A percentile compares a stretch with the other conserved stretches of the same genome.
Evolutionary conservation across 1,139 yeast species (phyloP).

Genomic region (Suhomyces anneliseae): DNA sequence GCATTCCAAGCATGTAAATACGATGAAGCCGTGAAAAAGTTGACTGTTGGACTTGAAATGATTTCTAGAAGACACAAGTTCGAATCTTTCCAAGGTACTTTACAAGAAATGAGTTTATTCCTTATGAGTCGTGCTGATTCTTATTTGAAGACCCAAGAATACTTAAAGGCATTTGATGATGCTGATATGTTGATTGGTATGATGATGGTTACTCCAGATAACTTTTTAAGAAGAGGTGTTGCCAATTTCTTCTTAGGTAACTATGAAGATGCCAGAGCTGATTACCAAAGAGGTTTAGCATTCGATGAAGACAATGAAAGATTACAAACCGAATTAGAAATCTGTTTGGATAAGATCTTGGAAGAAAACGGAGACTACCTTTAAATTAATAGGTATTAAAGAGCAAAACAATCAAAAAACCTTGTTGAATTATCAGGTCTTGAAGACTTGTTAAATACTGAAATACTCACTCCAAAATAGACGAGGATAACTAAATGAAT

Average conservation of each 20-base stretch:
- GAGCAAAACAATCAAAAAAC: no score
- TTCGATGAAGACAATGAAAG: constrained; percentile 56
- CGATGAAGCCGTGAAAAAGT: constrained; percentile 71
- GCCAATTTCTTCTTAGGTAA: constrained; percentile 70
- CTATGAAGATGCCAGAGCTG: constrained; percentile 69
- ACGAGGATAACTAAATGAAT: no score
- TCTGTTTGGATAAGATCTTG: constrained; percentile 46
- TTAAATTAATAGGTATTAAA: constrained; percentile 3
- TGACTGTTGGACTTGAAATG: constrained; percentile 78
- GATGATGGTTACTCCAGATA: constrained; percentile 70
- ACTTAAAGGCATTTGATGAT: constrained; percentile 76
- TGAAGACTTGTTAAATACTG: no score
- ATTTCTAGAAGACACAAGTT: constrained; percentile 79
- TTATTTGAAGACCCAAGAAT: constrained; percentile 60
- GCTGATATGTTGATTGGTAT: constrained; percentile 68
- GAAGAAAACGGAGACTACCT: constrained; percentile 52
- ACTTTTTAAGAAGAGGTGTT: constrained; percentile 79
- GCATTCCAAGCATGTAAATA: constrained; percentile 62
- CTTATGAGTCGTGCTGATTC: constrained; percentile 85
- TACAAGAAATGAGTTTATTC: constrained; percentile 74
- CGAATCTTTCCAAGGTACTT: constrained; percentile 78
- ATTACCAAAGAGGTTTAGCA: constrained; percentile 75
- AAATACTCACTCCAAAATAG: no score
- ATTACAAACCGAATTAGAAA: constrained; percentile 40
- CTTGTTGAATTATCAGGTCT: no score